Evolutionary conservation across 1,284 basidiomycete genomes (phyloP), one percentile per base, ranked within the genome.

Genomic region (Microbotryum silenes-acaulis): DNA sequence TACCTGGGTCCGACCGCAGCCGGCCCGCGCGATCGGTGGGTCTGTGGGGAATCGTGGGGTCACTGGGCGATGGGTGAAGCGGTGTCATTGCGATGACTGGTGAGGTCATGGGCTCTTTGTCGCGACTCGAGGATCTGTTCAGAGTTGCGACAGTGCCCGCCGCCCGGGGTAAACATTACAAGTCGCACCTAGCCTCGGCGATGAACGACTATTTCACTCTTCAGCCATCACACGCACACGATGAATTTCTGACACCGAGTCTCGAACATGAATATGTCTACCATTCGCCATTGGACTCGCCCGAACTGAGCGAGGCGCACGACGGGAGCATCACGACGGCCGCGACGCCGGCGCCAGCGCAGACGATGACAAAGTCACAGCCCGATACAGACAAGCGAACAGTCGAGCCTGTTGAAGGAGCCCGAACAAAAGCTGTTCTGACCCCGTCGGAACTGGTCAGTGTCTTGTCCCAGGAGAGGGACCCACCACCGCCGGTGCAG

Each of bases 221-320:
- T 23, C 57, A 57, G 33, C 56, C 56, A 4, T 51, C 51, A n/a
- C 49, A 51, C 21, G 48, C 29, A 8, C 57, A 53, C 51, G 48
- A 48, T 27, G 60, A 61, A 20, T 52, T n/a, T 53, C 25, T 27
- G 42, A 56, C 4, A 9, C 52, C 61, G 7, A 65, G 60, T 9
- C 63, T 60, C 25, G 57, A 60, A 18, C 54, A 49, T 7, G 44
- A 20, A 2, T 29, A 27, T 14, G 63, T 60, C 44, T 65, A 62
- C 45, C 37, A 57, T n/a, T 54, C 48, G 2, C 63, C 63, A 10
- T 48, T 65, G 54, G 60, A 65, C 44, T 57, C 60, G 18, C 63
- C 63, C 42, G 16, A 10, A 10, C 2, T 10, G 21, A 27, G 21
- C 8, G 45, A 51, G 50, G 49, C 56, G 12, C 49, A 57, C 44